Percentiles rank a stretch among this genome's conserved stretches.
Conservation (phyloP, 1,284 basidiomycete species). For the Uromyces viciae-fabae region DNA sequence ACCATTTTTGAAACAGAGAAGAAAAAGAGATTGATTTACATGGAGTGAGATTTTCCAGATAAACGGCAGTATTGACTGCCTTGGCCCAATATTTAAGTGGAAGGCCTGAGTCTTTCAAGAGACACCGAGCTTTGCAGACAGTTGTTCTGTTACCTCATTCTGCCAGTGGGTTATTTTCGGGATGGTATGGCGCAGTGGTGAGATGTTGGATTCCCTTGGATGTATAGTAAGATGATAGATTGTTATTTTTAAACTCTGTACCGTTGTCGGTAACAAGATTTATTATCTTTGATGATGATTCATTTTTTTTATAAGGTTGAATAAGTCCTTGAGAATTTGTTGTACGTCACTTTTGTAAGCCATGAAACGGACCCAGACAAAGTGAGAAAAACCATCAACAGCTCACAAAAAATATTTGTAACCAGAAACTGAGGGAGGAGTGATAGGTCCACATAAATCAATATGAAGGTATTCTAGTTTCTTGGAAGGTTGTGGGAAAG, state of each 20-base stretch:
- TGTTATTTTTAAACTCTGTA: not conserved
- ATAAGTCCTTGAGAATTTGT: not conserved
- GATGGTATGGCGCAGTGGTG: not conserved
- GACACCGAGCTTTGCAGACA: not conserved
- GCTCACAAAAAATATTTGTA: not conserved
- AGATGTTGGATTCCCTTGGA: not conserved
- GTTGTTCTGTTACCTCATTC: not conserved
- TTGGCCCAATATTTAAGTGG: not conserved
- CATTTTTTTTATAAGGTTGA: not conserved
- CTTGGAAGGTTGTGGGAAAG: not conserved
- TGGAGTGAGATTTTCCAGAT: not conserved
- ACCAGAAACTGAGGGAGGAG: not conserved
- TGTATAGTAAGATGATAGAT: not conserved
- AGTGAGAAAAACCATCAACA: not conserved
- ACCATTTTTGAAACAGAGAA: not conserved
- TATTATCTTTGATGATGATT: not conserved
- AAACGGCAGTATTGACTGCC: not conserved
- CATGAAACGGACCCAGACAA: not conserved
- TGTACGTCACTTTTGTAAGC: not conserved
- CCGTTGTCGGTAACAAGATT: not conserved
- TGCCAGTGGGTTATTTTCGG: not conserved
- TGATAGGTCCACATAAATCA: not conserved
- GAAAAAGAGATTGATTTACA: conserved; percentile 1
- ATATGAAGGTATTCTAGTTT: not conserved
- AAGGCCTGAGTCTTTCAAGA: not conserved